Conservation (phyloP, 2,329 filamentous ascomycete species). For the Rutstroemia sydowiana region DNA sequence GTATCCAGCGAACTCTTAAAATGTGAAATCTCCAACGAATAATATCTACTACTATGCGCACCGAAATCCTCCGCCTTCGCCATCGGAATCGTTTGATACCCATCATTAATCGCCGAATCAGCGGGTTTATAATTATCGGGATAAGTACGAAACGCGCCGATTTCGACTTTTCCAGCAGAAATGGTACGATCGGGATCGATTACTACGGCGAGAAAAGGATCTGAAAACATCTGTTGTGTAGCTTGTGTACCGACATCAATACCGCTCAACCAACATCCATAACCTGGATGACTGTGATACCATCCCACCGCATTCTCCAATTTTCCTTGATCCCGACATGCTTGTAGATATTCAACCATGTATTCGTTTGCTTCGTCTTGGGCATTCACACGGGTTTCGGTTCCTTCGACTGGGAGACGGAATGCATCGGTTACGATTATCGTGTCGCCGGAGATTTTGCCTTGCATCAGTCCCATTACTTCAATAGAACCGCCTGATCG, state of each 20-base stretch:
- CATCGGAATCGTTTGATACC: conserved; percentile 75
- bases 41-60: conserved; percentile 84
- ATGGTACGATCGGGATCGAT: conserved; percentile 96
- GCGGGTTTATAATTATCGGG: conserved; percentile 63
- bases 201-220: conserved; percentile 92
- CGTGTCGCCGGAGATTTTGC: conserved; percentile 76
- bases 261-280: conserved; percentile 94
- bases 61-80: conserved; percentile 94
- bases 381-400: conserved; percentile 96
- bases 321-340: conserved; percentile 68
- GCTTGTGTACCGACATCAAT: conserved; percentile 89
- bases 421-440: conserved; percentile 94
- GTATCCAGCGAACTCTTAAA: conserved; percentile 91
- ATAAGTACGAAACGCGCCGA: conserved; percentile 91
- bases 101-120: conserved; percentile 41
- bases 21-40: conserved; percentile 82
- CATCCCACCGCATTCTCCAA: conserved; percentile 92
- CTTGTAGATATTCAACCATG: conserved; percentile 76
- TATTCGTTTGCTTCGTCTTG: conserved; percentile 96
- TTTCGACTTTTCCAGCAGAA: conserved; percentile 86
- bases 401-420: conserved; percentile 89
- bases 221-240: conserved; percentile 76
- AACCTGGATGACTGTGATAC: conserved; percentile 97
- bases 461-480: conserved; percentile 97
- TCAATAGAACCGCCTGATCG: conserved; percentile 89